A percentile compares a stretch with the other conserved stretches of the same genome.
phyloP scores from a whole-genome alignment of 768 basidiomycete species.

The Chiua virens region DNA sequence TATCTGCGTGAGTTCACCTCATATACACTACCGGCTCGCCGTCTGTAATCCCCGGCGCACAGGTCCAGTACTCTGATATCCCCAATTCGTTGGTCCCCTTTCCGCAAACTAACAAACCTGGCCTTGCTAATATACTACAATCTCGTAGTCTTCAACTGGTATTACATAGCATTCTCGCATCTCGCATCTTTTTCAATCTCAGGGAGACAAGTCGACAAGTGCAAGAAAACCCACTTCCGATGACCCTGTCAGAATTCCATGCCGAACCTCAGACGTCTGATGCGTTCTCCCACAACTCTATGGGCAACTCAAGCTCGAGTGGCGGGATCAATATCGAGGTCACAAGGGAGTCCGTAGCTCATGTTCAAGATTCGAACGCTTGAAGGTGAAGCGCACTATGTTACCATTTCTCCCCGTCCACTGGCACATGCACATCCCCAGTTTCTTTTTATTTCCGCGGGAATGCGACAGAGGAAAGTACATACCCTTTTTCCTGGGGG shows the following conservation, averaged over 20 bases:
- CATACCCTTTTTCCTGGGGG: too few species aligned
- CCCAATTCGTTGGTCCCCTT: constrained; percentile 16
- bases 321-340: too few species aligned
- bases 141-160: constrained; percentile 18
- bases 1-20: constrained; percentile 5
- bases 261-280: neutral
- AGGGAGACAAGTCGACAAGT: constrained; percentile 15
- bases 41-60: neutral
- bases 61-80: constrained; percentile 15
- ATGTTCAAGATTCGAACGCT: too few species aligned
- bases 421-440: too few species aligned
- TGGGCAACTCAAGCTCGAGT: too few species aligned
- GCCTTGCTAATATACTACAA: neutral
- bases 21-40: neutral
- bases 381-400: too few species aligned
- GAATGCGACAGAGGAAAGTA: too few species aligned
- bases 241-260: constrained; percentile 10
- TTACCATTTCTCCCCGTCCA: too few species aligned
- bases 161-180: constrained; percentile 23
- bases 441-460: too few species aligned
- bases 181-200: constrained; percentile 26
- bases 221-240: neutral
- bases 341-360: too few species aligned
- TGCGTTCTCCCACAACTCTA: neutral
- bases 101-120: neutral